phyloP scores from a whole-genome alignment of 2,329 filamentous ascomycete species.

The Catunica adiposa region DNA sequence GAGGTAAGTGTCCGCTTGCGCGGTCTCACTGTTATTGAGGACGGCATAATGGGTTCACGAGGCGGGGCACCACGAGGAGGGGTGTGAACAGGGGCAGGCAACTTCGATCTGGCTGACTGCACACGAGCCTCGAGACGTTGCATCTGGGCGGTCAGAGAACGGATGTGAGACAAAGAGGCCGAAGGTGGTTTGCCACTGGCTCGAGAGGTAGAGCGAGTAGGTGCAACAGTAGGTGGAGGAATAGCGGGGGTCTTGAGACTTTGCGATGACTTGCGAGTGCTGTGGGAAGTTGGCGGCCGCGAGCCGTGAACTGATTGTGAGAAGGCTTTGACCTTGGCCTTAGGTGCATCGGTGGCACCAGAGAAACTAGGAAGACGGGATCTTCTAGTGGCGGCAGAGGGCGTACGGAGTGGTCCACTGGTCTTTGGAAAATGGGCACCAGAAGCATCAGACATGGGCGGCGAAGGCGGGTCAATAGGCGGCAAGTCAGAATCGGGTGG shows the following conservation, averaged over 20 bases:
- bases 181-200: slow-evolving; percentile 32
- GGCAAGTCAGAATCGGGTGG: slow-evolving; percentile 54
- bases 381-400: slow-evolving; percentile 8
- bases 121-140: slow-evolving; percentile 88
- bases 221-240: slow-evolving; percentile 22
- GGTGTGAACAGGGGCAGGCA: slow-evolving; percentile 64
- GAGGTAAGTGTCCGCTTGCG: slow-evolving; percentile 51
- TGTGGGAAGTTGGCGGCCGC: slow-evolving; percentile 19
- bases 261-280: slow-evolving; percentile 13
- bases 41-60: slow-evolving; percentile 35
- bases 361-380: slow-evolving; percentile 34
- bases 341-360: slow-evolving; percentile 36
- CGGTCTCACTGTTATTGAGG: slow-evolving; percentile 48
- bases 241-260: slow-evolving; percentile 10
- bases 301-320: slow-evolving; percentile 21
- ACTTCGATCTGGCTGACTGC: slow-evolving; percentile 76
- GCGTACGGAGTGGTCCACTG: slow-evolving; percentile 24
- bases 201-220: slow-evolving; percentile 33
- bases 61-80: slow-evolving; percentile 52
- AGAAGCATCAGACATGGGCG: slow-evolving; percentile 79
- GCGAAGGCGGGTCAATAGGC: slow-evolving; percentile 73
- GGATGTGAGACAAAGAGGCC: slow-evolving; percentile 77
- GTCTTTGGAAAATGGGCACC: slow-evolving; percentile 29
- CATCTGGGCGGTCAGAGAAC: slow-evolving; percentile 89
- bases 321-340: slow-evolving; percentile 33